Evolutionary conservation across 371 early-diverging fungal genomes (phyloP).

Genomic region (Syncephalastrum sp.): DNA sequence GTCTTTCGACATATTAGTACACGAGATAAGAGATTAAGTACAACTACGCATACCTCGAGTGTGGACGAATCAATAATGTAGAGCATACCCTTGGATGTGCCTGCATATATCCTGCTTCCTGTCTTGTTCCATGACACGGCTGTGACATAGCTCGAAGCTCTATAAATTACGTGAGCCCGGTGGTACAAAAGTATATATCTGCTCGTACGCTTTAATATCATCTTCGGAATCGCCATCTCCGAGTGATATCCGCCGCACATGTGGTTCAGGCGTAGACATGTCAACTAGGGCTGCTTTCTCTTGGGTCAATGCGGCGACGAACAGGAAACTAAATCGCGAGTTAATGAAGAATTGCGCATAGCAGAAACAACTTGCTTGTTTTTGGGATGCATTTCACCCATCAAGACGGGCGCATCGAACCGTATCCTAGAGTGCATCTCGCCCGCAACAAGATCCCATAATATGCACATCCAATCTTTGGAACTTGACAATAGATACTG

Average conservation of each 20-base stretch:
- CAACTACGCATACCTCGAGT: slow-evolving; percentile 39
- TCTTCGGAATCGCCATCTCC: too few relatives aligned
- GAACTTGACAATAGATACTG: slow-evolving; percentile 68
- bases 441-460: slow-evolving; percentile 80
- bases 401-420: slow-evolving; percentile 65
- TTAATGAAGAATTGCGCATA: background rate
- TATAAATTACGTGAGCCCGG: slow-evolving; percentile 21
- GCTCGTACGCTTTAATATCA: too few relatives aligned
- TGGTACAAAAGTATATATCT: too few relatives aligned
- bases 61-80: slow-evolving; percentile 58
- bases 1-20: slow-evolving; percentile 17
- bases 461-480: slow-evolving; percentile 81
- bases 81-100: slow-evolving; percentile 70
- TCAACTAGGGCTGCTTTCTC: slow-evolving; percentile 55
- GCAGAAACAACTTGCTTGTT: slow-evolving; percentile 47
- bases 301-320: slow-evolving; percentile 56
- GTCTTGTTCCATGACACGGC: slow-evolving; percentile 45
- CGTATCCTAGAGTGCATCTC: slow-evolving; percentile 52
- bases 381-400: slow-evolving; percentile 72
- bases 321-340: slow-evolving; percentile 36
- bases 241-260: too few relatives aligned
- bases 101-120: slow-evolving; percentile 71
- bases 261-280: slow-evolving; percentile 25
- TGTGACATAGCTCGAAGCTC: slow-evolving; percentile 29
- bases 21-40: background rate